Percentiles rank a stretch among this genome's conserved stretches.
Conservation (phyloP, 148 eudicot genomes). For the Amaranthus hypochondriacus region DNA sequence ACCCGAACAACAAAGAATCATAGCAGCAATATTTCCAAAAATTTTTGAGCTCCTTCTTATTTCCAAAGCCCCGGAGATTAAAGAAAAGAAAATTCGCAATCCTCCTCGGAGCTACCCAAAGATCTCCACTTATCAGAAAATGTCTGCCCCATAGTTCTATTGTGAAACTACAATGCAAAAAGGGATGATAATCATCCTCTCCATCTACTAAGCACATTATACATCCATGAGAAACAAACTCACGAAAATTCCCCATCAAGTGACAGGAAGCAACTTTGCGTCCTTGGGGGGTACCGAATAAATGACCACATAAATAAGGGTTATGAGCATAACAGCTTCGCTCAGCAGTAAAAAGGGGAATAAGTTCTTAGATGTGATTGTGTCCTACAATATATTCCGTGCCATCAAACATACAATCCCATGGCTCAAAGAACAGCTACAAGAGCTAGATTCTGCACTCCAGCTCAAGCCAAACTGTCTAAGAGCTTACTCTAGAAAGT, state of each 20-base stretch:
- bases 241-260: background rate
- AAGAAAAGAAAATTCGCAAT: too few relatives aligned
- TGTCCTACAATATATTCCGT: background rate
- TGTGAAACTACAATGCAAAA: too few relatives aligned
- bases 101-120: too few relatives aligned
- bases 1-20: too few relatives aligned
- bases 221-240: background rate
- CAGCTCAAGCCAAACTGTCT: background rate
- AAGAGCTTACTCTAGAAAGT: slow-evolving; percentile 7
- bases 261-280: background rate
- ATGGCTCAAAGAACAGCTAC: background rate
- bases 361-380: background rate
- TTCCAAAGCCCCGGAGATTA: too few relatives aligned
- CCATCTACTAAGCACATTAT: too few relatives aligned
- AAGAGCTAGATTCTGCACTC: background rate
- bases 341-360: background rate
- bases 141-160: too few relatives aligned
- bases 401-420: background rate
- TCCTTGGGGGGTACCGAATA: background rate
- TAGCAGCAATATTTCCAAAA: too few relatives aligned
- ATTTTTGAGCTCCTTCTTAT: too few relatives aligned
- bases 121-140: too few relatives aligned
- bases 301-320: background rate
- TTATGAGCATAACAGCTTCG: slow-evolving; percentile 1
- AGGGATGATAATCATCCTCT: too few relatives aligned